Base-by-base conservation (phyloP, 345 rosid species). In the Populus tremula region DNA sequence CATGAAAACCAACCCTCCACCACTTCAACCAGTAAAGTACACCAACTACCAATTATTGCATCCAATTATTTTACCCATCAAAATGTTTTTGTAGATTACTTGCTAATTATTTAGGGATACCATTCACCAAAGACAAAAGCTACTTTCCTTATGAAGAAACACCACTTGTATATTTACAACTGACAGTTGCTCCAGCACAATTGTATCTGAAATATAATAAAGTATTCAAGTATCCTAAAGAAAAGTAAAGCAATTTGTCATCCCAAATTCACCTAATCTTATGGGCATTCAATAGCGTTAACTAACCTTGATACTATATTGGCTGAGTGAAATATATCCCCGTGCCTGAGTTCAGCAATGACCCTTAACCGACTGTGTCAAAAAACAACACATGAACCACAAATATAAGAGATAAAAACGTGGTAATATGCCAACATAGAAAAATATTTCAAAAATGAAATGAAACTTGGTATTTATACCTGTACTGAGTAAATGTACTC, bases 261-360 rank as follows among this genome's bases (percentile, higher is more conserved):
- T 20, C 38, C 20, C 50, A 23, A 41, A 64, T 18, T 35, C 39
- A 69, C 49, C 43, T 53, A 66, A 72, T 36, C 45, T 17, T 2
- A 3, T 33, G 17, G 65, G 31, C 35, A 63, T 13, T 59, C 68
- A 41, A 77, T 73, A 23, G 78, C 25, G 63, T 45, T 69, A 45
- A 79, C 78, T 81, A 79, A 92, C 98, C 99, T 96, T 77, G 98
- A 94, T 67, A 96, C 97, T 79, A 96, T 94, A 87, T 96, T 96
- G 80, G 98, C 97, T 61, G 99, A 89, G 89, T 94, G 99, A 82
- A 96, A 96, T 77, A 92, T 81, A 89, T 94, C 99, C 76, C 91
- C 97, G 79, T 92, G 99, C 85, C 96, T 86, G 75, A 90, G 91
- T 77, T 96, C 98, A 72, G 98, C 99, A 82, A 96, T 91, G 66